Percentiles rank a stretch among this genome's conserved stretches.
Conservation (phyloP, 176 grass and related monocot species). For the Neostapfia colusana region DNA sequence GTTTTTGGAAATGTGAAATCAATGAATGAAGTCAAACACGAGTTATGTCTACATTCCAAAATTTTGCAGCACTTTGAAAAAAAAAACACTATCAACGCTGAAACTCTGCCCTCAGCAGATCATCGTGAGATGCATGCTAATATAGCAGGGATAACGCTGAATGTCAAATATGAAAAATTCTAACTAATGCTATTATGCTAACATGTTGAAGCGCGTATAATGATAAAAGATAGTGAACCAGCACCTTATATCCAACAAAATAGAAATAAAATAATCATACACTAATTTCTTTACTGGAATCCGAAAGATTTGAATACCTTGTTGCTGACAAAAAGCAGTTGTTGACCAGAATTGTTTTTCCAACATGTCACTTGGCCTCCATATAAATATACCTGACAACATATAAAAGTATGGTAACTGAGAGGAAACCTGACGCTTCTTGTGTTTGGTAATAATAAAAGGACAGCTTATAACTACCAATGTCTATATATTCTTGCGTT, state of each 20-base stretch:
- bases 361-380: constrained; percentile 64
- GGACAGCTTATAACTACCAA: neutral
- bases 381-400: constrained; percentile 54
- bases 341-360: constrained; percentile 46
- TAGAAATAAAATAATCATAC: neutral
- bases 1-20: neutral
- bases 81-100: neutral
- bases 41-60: neutral
- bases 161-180: neutral
- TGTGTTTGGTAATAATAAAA: neutral
- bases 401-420: neutral
- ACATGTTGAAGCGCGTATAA: neutral
- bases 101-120: neutral
- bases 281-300: neutral
- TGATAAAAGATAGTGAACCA: neutral
- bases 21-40: neutral
- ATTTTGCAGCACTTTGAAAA: neutral
- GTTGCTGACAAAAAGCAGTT: constrained; percentile 62
- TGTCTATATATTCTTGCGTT: constrained; percentile 4
- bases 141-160: neutral
- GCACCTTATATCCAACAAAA: neutral
- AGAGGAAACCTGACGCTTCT: neutral
- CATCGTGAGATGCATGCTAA: neutral
- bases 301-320: constrained; percentile 47
- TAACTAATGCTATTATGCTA: no score